Base-by-base conservation (phyloP, 2,329 filamentous ascomycete species). In the Aspergillus pseudonomiae region DNA sequence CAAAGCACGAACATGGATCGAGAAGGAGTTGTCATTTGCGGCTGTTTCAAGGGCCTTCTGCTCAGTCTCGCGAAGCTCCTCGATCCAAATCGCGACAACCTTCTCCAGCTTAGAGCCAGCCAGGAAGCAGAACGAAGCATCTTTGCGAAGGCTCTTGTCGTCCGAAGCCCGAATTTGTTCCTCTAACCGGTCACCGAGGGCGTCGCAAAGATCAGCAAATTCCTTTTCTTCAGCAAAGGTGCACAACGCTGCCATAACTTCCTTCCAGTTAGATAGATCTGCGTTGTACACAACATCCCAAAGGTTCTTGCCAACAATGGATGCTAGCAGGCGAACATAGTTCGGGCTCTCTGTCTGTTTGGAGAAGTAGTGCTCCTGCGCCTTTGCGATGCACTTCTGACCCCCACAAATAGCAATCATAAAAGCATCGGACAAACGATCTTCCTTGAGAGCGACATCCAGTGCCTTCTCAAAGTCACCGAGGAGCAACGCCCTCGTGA, bases 281-380 rank as follows among this genome's bases (percentile, higher is more conserved):
- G 94, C 95, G 73, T 99, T 99, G 80, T 98, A 93, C 9, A 98
- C 95, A 53, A 98, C 87, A 80, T 99, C 95, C 95, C 94, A 98
- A 1, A 99, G 85, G 74, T 99, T 97, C 84, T 98, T 98, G 66
- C 91, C 89, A 62, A 97, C 94, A 58, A 99, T 92, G 6, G 94
- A 97, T 58, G 92, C 90, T 60, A 99, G 85, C 10, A 99, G 85
- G 50, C 96, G 90, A 62, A 98, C 83, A 74, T 99, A 99, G 79
- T 94, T 98, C 1, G 96, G 94, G 32, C 90, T 89, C 63, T 90
- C 89, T 9, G 87, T 85, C 78, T 94, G 93, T 73, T 91, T 90
- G 62, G 92, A 90, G 67, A 99, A 88, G 76, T 99, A 99, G 14
- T 93, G 89, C 65, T 91, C 86, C 78, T 98, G 95, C 6, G 94